Evolutionary conservation across 2,329 filamentous ascomycete species (phyloP).

Genomic region (Lizonia empirigonia): DNA sequence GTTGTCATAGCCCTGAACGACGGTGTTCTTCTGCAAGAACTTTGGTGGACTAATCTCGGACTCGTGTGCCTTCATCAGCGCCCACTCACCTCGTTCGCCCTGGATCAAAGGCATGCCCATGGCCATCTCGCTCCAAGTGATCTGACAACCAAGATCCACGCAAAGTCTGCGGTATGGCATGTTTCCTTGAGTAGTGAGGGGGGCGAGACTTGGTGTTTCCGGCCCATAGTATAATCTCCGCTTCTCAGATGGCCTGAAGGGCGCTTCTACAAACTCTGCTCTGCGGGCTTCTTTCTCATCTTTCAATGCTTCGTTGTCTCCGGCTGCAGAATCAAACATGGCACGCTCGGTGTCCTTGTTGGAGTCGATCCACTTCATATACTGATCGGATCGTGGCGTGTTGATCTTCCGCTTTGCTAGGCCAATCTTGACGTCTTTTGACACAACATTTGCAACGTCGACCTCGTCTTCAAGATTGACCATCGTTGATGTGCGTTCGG

Average conservation of each 20-base stretch:
- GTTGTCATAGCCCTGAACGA: constrained; percentile 81
- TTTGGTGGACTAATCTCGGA: constrained; percentile 76
- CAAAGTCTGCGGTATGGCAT: constrained; percentile 91
- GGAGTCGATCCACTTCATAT: constrained; percentile 76
- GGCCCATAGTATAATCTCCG: constrained; percentile 89
- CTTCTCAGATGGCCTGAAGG: constrained; percentile 91
- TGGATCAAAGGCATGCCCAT: constrained; percentile 89
- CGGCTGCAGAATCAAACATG: constrained; percentile 43
- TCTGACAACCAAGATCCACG: constrained; percentile 83
- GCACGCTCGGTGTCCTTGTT: constrained; percentile 54
- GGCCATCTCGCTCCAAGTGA: constrained; percentile 99
- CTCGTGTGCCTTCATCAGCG: constrained; percentile 88
- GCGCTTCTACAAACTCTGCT: constrained; percentile 82
- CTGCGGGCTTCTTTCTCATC: constrained; percentile 66
- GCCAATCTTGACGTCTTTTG: constrained; percentile 71
- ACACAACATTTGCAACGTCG: constrained; percentile 77
- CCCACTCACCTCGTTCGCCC: constrained; percentile 91
- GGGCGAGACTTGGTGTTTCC: constrained; percentile 92
- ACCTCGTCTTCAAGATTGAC: constrained; percentile 56
- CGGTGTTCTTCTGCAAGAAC: constrained; percentile 60
- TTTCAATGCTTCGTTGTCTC: constrained; percentile 37
- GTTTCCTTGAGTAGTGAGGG: constrained; percentile 95
- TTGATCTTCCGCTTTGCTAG: constrained; percentile 74
- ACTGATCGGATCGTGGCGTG: constrained; percentile 75
- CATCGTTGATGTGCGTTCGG: constrained; percentile 52